phyloP scores from a whole-genome alignment of 331 rosid species.

The Rosa hybrid region DNA sequence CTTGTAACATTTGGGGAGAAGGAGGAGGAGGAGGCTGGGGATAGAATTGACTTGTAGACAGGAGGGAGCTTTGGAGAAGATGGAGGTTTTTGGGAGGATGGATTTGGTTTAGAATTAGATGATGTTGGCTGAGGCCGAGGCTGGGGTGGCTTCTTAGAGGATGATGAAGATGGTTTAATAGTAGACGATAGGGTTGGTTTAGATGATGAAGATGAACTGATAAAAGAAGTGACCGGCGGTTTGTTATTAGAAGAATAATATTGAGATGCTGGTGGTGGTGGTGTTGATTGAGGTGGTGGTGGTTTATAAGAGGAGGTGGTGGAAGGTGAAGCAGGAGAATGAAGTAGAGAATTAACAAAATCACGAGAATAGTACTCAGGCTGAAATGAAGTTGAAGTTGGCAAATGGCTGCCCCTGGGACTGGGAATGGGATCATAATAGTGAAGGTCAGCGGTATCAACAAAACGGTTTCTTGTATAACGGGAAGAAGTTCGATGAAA shows the following conservation, averaged over 20 bases:
- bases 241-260: not conserved
- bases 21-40: not conserved
- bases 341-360: not conserved
- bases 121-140: not conserved
- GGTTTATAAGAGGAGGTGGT: not conserved
- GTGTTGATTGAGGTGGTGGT: not conserved
- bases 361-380: not conserved
- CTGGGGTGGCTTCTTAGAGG: not conserved
- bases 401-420: not conserved
- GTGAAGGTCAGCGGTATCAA: not conserved
- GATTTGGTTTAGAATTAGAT: not conserved
- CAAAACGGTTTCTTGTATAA: not conserved
- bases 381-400: not conserved
- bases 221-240: not conserved
- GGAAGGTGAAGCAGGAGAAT: not conserved
- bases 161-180: not conserved
- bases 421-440: not conserved
- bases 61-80: conserved; percentile 14
- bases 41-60: conserved; percentile 20
- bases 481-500: not conserved
- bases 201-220: not conserved
- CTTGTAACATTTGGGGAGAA: not conserved
- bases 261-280: not conserved
- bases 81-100: not conserved
- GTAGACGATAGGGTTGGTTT: not conserved